phyloP scores from a whole-genome alignment of 371 early-diverging fungal genomes.

The Zychaea mexicana region DNA sequence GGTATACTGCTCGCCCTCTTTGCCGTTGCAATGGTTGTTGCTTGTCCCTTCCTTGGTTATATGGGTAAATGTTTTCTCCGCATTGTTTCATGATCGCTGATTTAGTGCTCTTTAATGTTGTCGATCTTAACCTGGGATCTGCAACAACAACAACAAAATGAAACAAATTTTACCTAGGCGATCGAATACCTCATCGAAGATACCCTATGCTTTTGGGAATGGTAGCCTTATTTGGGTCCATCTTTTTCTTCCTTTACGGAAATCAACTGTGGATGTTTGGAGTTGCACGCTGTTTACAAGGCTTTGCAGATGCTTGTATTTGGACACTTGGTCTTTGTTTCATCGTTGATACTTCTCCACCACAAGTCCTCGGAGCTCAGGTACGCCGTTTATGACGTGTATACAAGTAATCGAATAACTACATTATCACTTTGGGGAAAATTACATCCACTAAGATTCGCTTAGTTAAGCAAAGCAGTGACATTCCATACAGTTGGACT shows the following conservation, averaged over 20 bases:
- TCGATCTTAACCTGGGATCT: too few relatives aligned
- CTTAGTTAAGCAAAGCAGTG: constrained; percentile 57
- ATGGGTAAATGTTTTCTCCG: constrained; percentile 32
- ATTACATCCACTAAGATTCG: too few relatives aligned
- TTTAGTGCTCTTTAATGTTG: too few relatives aligned
- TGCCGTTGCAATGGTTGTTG: constrained; percentile 65
- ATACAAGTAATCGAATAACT: background rate
- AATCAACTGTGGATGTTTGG: constrained; percentile 49
- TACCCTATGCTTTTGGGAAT: constrained; percentile 62
- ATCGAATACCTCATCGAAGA: constrained; percentile 35
- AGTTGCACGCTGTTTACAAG: constrained; percentile 64
- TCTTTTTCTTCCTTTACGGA: constrained; percentile 57
- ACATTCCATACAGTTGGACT: constrained; percentile 57
- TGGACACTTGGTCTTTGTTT: constrained; percentile 58
- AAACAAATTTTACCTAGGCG: constrained; percentile 14
- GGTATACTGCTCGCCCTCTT: constrained; percentile 71
- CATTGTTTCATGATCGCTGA: too few relatives aligned
- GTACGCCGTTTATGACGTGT: background rate
- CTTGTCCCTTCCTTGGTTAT: constrained; percentile 70
- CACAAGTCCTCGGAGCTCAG: constrained; percentile 52
- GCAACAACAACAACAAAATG: too few relatives aligned
- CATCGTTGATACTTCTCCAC: constrained; percentile 55
- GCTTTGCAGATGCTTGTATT: constrained; percentile 54
- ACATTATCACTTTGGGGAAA: too few relatives aligned
- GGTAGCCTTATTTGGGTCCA: constrained; percentile 44